Conservation (phyloP, 2,329 filamentous ascomycete species). For the Hypomyces perniciosus region DNA sequence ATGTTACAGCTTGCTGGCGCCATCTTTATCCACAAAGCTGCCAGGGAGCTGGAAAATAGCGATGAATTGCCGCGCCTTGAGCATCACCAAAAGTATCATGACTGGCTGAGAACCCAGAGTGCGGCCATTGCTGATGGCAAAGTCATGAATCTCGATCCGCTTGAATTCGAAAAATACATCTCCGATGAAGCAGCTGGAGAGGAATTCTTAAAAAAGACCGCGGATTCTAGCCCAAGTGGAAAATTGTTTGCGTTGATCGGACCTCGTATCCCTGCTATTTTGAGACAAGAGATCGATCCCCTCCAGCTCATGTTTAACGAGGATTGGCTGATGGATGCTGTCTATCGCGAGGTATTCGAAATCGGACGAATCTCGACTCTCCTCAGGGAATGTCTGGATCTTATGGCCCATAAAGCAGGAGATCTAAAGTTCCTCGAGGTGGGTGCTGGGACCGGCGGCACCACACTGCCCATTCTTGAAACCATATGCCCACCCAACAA, state of each 20-base stretch:
- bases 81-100: too few relatives aligned
- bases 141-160: too few relatives aligned
- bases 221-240: constrained; percentile 1
- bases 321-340: constrained; percentile 24
- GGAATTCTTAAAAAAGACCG: neutral
- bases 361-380: constrained; percentile 11
- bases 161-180: too few relatives aligned
- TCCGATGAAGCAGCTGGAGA: too few relatives aligned
- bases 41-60: too few relatives aligned
- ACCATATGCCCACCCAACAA: constrained; percentile 18
- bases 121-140: too few relatives aligned
- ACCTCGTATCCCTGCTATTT: constrained; percentile 23
- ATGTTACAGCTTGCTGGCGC: too few relatives aligned
- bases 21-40: too few relatives aligned
- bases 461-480: constrained; percentile 24
- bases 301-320: constrained; percentile 30
- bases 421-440: constrained; percentile 33
- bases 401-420: constrained; percentile 27
- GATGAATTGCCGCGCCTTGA: too few relatives aligned
- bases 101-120: too few relatives aligned
- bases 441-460: constrained; percentile 33
- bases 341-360: constrained; percentile 29
- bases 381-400: neutral
- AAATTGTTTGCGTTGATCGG: neutral
- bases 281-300: constrained; percentile 28